Conservation (phyloP, 345 rosid genomes). For the Eucalyptus erythrocorys region DNA sequence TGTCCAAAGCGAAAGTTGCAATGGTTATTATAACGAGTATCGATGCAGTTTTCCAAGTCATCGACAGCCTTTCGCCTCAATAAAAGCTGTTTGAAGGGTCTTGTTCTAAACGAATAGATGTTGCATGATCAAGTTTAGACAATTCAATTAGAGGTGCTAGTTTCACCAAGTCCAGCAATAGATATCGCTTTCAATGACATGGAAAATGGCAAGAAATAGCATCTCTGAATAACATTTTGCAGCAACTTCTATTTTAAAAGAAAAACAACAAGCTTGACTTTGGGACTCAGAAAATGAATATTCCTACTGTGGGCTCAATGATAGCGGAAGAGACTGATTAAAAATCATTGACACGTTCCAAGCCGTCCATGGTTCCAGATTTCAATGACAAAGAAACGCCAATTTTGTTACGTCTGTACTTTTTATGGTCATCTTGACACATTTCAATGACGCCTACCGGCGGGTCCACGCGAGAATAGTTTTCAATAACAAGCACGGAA, state of each 20-base stretch:
- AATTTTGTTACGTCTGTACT: not conserved
- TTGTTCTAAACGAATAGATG: not conserved
- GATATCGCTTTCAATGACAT: not conserved
- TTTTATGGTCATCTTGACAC: not conserved
- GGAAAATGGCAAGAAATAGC: not conserved
- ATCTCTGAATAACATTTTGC: not conserved
- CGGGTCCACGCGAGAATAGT: not conserved
- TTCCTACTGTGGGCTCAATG: not conserved
- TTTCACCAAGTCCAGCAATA: not conserved
- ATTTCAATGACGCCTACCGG: not conserved
- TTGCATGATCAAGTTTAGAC: not conserved
- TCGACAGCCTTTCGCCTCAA: not conserved
- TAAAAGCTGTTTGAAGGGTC: not conserved
- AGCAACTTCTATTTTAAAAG: not conserved
- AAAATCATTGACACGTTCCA: not conserved
- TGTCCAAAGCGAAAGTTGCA: not conserved
- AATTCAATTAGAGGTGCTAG: not conserved
- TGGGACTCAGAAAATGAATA: not conserved
- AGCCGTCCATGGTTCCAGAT: not conserved
- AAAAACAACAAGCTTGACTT: not conserved
- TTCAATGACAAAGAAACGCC: not conserved
- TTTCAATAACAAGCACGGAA: not conserved
- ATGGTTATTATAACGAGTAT: not conserved
- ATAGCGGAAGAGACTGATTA: not conserved
- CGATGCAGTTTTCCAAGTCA: not conserved